Base-by-base conservation (phyloP, 2,329 filamentous ascomycete genomes). In the Sclerotinia spermophila region DNA sequence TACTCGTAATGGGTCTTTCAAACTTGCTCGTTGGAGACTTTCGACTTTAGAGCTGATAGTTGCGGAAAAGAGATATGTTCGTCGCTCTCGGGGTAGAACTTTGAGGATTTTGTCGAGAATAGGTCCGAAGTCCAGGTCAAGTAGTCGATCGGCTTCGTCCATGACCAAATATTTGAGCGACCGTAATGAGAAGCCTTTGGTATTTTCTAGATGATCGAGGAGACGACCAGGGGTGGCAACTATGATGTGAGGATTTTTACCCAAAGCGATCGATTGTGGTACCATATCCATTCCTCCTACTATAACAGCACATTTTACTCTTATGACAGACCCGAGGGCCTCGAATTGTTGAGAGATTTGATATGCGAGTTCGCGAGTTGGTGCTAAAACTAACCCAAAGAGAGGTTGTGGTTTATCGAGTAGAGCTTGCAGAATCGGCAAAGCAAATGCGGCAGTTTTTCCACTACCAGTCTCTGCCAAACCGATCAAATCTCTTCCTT, bases 271-370 rank as follows among this genome's bases (percentile, higher is more conserved):
- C 1, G 92, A 82, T 80, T 99, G 96, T 0, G 92, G 87, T 1
- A 97, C 92, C 93, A 97, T 97, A 75, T 98, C 95, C 85, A 98
- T 90, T 58, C 96, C 96, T 77, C 96, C 96, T 1, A 98, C 92
- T 58, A 99, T 89, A 24, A 95, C 90, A 10, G 92, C 90, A 77
- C 90, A 93, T 77, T 93, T 89, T 51, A 98, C 91, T n/a, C 90
- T 91, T 75, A 99, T 97, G 40, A 94, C 84, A 15, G 92, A 90
- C 7, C 95, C 94, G 0, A 99, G 86, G 0, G 92, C 92, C 79
- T 97, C 94, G 75, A 97, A 95, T 3, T 92, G 86, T 79, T 96
- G 88, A 6, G 91, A 90, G 74, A 97, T 98, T 80, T 99, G 96
- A 72, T 92, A 92, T 3, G 96, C 96, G 70, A 99, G 81, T 83